These are phyloP conservation scores for Chaetomium tenue DNA, from an alignment of 495 filamentous ascomycete species.

Conservation along the genomic window DNA sequence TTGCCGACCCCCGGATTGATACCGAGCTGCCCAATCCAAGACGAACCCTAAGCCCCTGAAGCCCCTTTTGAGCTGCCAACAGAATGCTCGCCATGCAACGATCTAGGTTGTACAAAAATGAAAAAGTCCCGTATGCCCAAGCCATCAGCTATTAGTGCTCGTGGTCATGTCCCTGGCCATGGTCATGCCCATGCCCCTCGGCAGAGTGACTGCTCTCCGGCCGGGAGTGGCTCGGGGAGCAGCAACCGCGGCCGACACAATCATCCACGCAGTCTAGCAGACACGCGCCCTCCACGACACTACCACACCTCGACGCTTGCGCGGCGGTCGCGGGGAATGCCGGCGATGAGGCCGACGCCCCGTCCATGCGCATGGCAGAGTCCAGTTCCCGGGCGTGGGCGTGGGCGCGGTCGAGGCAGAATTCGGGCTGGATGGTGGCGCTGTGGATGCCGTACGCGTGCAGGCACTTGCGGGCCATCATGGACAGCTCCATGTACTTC, in stretches of 20 bases:
- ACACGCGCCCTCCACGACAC: slow-evolving; percentile 60
- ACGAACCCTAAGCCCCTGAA: background rate
- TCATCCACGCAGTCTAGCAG: slow-evolving; percentile 84
- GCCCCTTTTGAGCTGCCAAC: background rate
- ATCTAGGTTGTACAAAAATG: background rate
- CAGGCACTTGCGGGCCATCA: slow-evolving; percentile 74
- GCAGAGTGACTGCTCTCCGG: slow-evolving; percentile 32
- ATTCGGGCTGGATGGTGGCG: slow-evolving; percentile 98
- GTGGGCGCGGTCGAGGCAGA: slow-evolving; percentile 59
- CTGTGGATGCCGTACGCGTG: slow-evolving; percentile 96
- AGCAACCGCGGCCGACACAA: slow-evolving; percentile 75
- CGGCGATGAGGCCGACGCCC: slow-evolving; percentile 25
- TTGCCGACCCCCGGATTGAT: background rate
- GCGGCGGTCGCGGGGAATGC: slow-evolving; percentile 21
- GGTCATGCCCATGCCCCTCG: slow-evolving; percentile 20
- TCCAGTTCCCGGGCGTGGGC: slow-evolving; percentile 28
- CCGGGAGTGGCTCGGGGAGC: slow-evolving; percentile 35
- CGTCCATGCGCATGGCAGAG: slow-evolving; percentile 38
- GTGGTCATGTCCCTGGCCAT: slow-evolving; percentile 17
- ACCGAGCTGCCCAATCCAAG: background rate
- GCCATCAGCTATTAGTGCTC: background rate
- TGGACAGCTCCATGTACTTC: slow-evolving; percentile 85
- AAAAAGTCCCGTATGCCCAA: background rate
- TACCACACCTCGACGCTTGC: slow-evolving; percentile 53
- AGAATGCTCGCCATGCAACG: background rate